These are phyloP conservation scores for Leccinum incarnatum DNA, from an alignment of 768 basidiomycete species.

Conservation along the genomic window DNA sequence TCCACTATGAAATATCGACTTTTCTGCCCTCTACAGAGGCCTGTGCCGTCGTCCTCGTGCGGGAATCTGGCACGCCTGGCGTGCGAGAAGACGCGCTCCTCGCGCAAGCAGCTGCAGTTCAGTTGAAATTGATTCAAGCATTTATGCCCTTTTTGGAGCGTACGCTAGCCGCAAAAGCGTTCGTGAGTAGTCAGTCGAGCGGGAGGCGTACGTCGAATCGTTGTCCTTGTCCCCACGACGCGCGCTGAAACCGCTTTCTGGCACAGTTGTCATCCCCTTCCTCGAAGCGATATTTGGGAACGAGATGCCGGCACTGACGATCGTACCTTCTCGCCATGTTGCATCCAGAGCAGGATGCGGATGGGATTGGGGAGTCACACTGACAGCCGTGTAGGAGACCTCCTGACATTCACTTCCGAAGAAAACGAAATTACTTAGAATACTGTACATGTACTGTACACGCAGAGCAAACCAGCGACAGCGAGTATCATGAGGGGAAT, in stretches of 20 bases:
- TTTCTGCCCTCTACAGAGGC: slow-evolving; percentile 40
- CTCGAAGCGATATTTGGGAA: slow-evolving; percentile 20
- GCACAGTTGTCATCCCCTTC: slow-evolving; percentile 18
- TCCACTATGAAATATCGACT: slow-evolving; percentile 50
- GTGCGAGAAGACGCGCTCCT: slow-evolving; percentile 7
- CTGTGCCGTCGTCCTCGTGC: slow-evolving; percentile 45
- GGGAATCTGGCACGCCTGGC: slow-evolving; percentile 19
- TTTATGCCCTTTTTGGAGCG: slow-evolving; percentile 22
- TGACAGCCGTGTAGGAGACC: slow-evolving; percentile 25
- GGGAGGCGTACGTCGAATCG: slow-evolving; percentile 17
- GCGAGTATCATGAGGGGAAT: not conserved
- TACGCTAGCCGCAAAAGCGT: slow-evolving; percentile 27
- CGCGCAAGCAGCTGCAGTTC: slow-evolving; percentile 9
- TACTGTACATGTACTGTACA: not conserved
- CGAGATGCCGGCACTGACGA: slow-evolving; percentile 28
- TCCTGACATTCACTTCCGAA: not conserved
- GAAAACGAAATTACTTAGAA: not conserved
- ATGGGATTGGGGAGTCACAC: slow-evolving; percentile 30
- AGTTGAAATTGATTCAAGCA: slow-evolving; percentile 12
- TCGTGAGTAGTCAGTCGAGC: slow-evolving; percentile 14
- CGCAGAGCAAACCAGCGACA: not conserved
- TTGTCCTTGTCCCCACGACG: not conserved
- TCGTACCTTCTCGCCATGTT: slow-evolving; percentile 21
- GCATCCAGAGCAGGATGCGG: slow-evolving; percentile 18
- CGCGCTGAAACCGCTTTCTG: not conserved